Evolutionary conservation across 2,329 filamentous ascomycete genomes (phyloP).

Genomic region (Alternaria angustiovoidea): DNA sequence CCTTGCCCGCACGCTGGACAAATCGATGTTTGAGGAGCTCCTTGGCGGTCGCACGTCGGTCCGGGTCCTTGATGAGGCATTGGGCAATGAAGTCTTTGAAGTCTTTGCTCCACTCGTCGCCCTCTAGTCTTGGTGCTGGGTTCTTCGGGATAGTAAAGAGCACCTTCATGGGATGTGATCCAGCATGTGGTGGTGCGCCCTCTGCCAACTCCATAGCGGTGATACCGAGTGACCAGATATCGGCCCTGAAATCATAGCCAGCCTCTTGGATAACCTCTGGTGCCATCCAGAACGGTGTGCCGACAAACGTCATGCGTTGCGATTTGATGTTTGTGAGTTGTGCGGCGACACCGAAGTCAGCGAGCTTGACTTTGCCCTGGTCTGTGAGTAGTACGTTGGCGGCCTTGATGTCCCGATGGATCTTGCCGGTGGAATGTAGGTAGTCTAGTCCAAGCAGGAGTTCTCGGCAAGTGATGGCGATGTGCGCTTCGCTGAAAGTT

Average conservation of each 20-base stretch:
- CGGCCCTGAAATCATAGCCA: conserved; percentile 96
- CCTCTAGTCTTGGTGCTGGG: conserved; percentile 82
- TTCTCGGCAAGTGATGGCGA: conserved; percentile 93
- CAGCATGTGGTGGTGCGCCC: conserved; percentile 91
- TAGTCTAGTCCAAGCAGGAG: conserved; percentile 91
- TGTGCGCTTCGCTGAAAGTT: conserved; percentile 85
- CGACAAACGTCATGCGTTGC: conserved; percentile 95
- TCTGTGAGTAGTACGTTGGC: conserved; percentile 95
- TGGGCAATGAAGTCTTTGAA: conserved; percentile 94
- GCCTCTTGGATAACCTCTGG: conserved; percentile 98
- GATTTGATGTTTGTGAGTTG: conserved; percentile 98
- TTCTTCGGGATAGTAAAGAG: conserved; percentile 96
- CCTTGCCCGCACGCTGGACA: conserved; percentile 84
- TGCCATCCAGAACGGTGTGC: conserved; percentile 99
- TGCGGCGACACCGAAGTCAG: conserved; percentile 95
- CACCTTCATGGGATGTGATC: conserved; percentile 98
- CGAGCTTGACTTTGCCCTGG: conserved; percentile 89
- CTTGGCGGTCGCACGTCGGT: conserved; percentile 82
- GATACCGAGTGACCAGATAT: conserved; percentile 97
- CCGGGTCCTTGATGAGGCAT: conserved; percentile 91
- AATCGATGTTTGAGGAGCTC: conserved; percentile 90
- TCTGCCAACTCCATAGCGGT: conserved; percentile 91
- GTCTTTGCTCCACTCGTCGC: conserved; percentile 79
- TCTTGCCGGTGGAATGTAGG: conserved; percentile 91
- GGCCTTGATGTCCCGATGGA: conserved; percentile 96